Percentiles rank a stretch among this genome's conserved stretches.
Conservation (phyloP, 768 basidiomycete genomes). For the Crepidotus variabilis region DNA sequence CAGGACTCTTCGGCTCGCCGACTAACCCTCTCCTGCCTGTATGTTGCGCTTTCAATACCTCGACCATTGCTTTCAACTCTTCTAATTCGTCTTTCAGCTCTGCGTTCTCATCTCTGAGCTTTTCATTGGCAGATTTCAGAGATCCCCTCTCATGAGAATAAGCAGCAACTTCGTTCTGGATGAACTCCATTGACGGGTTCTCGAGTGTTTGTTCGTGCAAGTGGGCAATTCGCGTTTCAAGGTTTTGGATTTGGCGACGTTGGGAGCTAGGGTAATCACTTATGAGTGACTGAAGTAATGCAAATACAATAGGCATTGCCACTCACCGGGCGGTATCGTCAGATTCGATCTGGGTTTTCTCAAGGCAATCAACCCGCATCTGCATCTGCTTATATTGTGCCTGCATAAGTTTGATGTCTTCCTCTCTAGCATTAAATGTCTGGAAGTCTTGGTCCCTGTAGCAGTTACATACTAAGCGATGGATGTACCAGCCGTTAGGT, state of each 20-base stretch:
- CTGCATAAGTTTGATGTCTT: constrained; percentile 52
- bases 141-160: constrained; percentile 44
- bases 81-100: constrained; percentile 42
- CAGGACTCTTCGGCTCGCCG: constrained; percentile 44
- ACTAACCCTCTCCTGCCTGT: constrained; percentile 40
- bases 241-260: constrained; percentile 56
- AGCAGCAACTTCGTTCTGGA: constrained; percentile 38
- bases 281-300: not conserved
- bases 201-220: constrained; percentile 38
- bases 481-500: not conserved
- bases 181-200: constrained; percentile 18
- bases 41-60: constrained; percentile 56
- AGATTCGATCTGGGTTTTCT: constrained; percentile 47
- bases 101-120: constrained; percentile 54
- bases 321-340: constrained; percentile 59
- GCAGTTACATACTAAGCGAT: not conserved
- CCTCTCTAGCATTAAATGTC: constrained; percentile 61
- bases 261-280: constrained; percentile 35
- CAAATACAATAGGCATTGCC: not conserved
- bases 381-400: constrained; percentile 65
- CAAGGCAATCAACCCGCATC: constrained; percentile 55
- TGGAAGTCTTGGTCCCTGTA: constrained; percentile 72
- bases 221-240: constrained; percentile 54
- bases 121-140: constrained; percentile 46
- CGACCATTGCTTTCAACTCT: constrained; percentile 69